Base-by-base conservation (phyloP, 2,329 filamentous ascomycete genomes). In the Paraphaeosphaeria minitans region DNA sequence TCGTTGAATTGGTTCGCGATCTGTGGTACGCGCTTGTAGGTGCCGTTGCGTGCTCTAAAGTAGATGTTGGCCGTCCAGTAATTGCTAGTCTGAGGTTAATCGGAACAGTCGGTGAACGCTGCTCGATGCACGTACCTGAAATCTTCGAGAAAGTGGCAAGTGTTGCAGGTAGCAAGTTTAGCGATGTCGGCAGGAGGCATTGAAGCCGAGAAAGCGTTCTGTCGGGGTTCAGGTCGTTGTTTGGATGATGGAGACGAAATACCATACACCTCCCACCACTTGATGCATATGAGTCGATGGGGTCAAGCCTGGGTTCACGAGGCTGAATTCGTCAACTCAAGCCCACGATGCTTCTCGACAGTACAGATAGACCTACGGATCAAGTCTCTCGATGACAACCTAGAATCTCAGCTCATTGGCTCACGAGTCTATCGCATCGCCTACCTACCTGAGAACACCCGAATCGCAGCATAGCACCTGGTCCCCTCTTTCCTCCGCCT, bases 41-140 rank as follows among this genome's bases (percentile, higher is more conserved):
- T 67, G 14, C 71, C 71, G 22, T 71, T 72, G 10, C 64, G 55
- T 35, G 69, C 64, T 47, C 55, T 63, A 58, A 72, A 73, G 60
- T 68, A 75, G 61, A 74, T 67, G 9, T 64, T 63, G 0, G 72
- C 71, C 2, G 70, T 72, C 71, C 70, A 72, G 57, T 73, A 73
- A 53, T 70, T 74, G 22, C 66, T 53, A 3, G 6, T 13, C 7
- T 21, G 4, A 7, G 1, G 7, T 43, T 4, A 43, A n/a, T 19
- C n/a, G 6, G 19, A 43, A 13, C 7, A 43, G 9, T 9, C 21
- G 8, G 19, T 8, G 2, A 22, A 16, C 21, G 7, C 0, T 13
- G 4, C 4, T 12, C 9, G 10, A n/a, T 37, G 8, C 5, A 16
- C 39, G 41, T 29, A 35, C 55, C 48, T 46, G 49, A 37, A 48